Percentiles rank a stretch among this genome's conserved stretches.
Evolutionary conservation across 2,329 filamentous ascomycete genomes (phyloP).

Genomic region (Colletotrichum sp.): DNA sequence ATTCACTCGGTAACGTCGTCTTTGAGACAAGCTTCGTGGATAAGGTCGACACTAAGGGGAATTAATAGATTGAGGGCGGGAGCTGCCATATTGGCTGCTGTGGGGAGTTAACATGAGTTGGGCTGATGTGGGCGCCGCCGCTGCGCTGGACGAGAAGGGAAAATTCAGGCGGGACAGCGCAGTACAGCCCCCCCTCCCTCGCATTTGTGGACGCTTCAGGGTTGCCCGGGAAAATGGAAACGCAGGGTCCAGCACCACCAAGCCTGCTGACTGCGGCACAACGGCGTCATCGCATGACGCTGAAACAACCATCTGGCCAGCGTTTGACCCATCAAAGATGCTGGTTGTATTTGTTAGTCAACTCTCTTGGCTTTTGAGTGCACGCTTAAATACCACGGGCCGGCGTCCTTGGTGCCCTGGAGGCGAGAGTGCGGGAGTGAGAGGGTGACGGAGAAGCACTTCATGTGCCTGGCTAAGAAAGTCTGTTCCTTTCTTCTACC

Average conservation of each 20-base stretch:
- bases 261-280: background rate
- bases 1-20: background rate
- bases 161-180: background rate
- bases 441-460: background rate
- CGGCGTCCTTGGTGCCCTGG: background rate
- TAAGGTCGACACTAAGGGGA: background rate
- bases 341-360: background rate
- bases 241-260: constrained; percentile 2
- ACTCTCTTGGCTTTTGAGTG: background rate
- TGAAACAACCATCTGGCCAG: constrained; percentile 17
- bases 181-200: background rate
- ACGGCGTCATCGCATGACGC: constrained; percentile 11
- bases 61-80: background rate
- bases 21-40: background rate
- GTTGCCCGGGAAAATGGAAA: background rate
- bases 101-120: background rate
- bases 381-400: background rate
- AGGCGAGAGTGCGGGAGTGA: fast-evolving
- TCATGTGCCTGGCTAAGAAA: background rate
- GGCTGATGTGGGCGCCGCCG: background rate
- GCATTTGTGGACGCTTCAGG: background rate
- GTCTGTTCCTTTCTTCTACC: background rate
- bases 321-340: constrained; percentile 12
- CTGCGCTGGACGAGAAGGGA: background rate
- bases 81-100: constrained; percentile 4